A percentile compares a stretch with the other conserved stretches of the same genome.
Evolutionary conservation across 257 asterid species (phyloP).

Genomic region (Cinchona pubescens): DNA sequence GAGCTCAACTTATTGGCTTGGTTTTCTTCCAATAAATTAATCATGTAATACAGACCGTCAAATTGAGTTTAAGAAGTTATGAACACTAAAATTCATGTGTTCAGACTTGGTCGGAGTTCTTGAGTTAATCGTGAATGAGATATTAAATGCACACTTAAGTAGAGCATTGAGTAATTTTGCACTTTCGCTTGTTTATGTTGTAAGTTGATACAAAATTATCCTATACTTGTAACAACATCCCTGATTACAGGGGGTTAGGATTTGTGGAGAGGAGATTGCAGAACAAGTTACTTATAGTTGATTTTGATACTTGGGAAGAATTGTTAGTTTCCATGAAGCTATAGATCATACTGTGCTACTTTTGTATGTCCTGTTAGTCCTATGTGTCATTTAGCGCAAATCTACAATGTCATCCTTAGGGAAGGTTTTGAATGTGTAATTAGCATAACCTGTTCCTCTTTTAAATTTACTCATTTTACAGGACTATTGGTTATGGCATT

Average conservation of each 20-base stretch:
- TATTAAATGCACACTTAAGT: not conserved
- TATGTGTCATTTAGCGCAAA: not conserved
- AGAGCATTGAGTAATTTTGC: not conserved
- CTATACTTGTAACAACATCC: not conserved
- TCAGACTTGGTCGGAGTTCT: not conserved
- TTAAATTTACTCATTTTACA: slow-evolving; percentile 22
- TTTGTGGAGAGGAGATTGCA: not conserved
- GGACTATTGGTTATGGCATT: slow-evolving; percentile 84
- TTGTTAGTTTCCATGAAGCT: not conserved
- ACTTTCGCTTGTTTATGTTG: not conserved
- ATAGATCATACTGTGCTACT: not conserved
- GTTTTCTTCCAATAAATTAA: not conserved
- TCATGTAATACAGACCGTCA: too few species aligned
- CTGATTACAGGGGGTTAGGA: not conserved
- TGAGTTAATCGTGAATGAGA: not conserved
- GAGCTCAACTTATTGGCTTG: not conserved
- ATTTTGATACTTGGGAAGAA: not conserved
- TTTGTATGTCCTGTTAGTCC: not conserved
- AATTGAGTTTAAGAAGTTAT: not conserved
- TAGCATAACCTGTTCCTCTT: slow-evolving; percentile 6
- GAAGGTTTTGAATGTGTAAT: not conserved
- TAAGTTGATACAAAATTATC: not conserved
- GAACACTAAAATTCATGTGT: not conserved
- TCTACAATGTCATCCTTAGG: not conserved
- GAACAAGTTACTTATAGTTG: not conserved